Base-by-base conservation (phyloP, 2,329 filamentous ascomycete species). In the Alternaria postmessia region DNA sequence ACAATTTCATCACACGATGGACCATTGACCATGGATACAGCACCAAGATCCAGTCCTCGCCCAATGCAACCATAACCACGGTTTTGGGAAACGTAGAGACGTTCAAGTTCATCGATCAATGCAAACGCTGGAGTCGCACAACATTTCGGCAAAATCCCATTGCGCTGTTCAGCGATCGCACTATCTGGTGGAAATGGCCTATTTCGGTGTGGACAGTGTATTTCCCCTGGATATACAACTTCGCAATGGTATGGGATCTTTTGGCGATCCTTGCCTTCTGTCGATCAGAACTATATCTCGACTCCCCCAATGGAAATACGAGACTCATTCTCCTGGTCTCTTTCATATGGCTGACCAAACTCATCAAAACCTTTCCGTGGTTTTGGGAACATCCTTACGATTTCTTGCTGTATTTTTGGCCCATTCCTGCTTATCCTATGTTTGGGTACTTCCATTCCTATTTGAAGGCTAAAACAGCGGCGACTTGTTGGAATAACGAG, bases 1-100 rank as follows among this genome's bases (percentile, higher is more conserved):
- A 77, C 43, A 75, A 72, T 28, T 88, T 84, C 63, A 77, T 86
- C 26, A 88, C 86, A 0, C 80, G 87, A 7, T 84, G 81, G 63
- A 77, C 83, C 6, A 78, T 86, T 24, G 75, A 77, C 9, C 66
- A 80, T 3, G 80, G 79, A 6, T 86, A 80, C 79, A 75, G 79
- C 4, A 79, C 88, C 53, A 81, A 81, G 55, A 82, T 88, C 47
- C 87, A 89, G 68, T 81, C 82, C 57, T 79, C 78, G 3, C 62
- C 78, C 0, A 82, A 87, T 6, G 79, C 82, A 0, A 76, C 79
- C 0, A 79, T 89, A 36, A 77, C 81, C 24, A 89, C 86, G 0
- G 79, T 78, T 0, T 75, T 89, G 1, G 70, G 66, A 3, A 38
- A 20, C 4, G 52, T 59, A 3, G 6, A 63, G 18, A 61, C 52